Percentiles rank a stretch among this genome's conserved stretches.
Conservation (phyloP, 768 basidiomycete genomes). For the Amanita inopinata region DNA sequence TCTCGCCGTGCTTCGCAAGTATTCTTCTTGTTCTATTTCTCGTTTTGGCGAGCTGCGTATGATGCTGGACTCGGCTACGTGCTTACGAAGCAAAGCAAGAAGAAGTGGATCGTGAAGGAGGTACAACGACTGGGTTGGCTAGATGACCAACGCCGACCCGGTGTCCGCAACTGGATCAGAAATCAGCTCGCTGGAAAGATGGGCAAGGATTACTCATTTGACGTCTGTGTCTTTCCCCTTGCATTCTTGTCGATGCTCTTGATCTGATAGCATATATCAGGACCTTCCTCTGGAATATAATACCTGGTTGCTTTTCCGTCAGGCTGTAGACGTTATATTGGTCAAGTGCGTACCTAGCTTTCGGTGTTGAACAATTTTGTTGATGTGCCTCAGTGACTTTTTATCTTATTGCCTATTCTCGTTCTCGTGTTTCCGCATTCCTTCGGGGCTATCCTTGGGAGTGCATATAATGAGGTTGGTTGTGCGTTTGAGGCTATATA, state of each 20-base stretch:
- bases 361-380: neutral
- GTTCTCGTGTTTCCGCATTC: conserved; percentile 84
- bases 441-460: conserved; percentile 58
- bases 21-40: conserved; percentile 87
- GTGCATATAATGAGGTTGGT: conserved; percentile 72
- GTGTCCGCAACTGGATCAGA: conserved; percentile 72
- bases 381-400: conserved; percentile 60
- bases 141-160: conserved; percentile 57
- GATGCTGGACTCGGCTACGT: conserved; percentile 92
- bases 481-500: neutral
- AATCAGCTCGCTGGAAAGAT: conserved; percentile 85
- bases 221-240: conserved; percentile 29
- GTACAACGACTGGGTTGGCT: conserved; percentile 81
- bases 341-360: conserved; percentile 60
- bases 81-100: conserved; percentile 91
- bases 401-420: conserved; percentile 93
- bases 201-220: conserved; percentile 90
- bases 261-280: conserved; percentile 34
- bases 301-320: conserved; percentile 92
- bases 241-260: conserved; percentile 5
- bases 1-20: conserved; percentile 41
- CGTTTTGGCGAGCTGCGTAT: conserved; percentile 88
- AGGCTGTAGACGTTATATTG: conserved; percentile 91
- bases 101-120: conserved; percentile 83
- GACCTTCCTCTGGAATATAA: conserved; percentile 91